These are phyloP conservation scores for Chytriomyces sp. DNA, from an alignment of 192 early-diverging fungal genomes.

Conservation along the genomic window DNA sequence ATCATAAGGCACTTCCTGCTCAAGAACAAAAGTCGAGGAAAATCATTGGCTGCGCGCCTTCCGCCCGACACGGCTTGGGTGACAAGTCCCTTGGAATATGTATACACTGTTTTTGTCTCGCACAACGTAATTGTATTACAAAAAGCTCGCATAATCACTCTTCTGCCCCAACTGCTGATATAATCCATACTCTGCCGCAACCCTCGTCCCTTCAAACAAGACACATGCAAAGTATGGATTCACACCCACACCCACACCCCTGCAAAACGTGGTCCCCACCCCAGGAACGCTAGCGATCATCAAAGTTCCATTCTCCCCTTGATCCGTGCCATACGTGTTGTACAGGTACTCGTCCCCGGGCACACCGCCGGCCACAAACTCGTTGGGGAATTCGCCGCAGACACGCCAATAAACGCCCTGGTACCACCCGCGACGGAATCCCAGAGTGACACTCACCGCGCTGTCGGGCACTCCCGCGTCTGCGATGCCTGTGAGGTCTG, in stretches of 20 bases:
- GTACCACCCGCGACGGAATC: conserved; percentile 13
- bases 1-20: background rate
- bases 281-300: conserved; percentile 20
- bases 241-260: conserved; percentile 1
- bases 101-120: no score
- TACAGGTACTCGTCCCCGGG: conserved; percentile 21
- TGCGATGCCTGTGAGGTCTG: background rate
- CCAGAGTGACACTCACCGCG: background rate
- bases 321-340: conserved; percentile 2
- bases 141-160: conserved; percentile 10
- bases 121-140: background rate
- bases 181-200: conserved; percentile 8
- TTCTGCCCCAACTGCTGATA: conserved; percentile 15
- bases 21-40: background rate
- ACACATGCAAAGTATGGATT: conserved; percentile 29
- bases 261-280: conserved; percentile 8
- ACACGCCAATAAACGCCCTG: conserved; percentile 14
- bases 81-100: no score
- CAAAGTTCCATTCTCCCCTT: conserved; percentile 8
- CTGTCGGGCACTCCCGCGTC: background rate
- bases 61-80: no score
- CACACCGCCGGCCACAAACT: conserved; percentile 25
- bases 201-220: background rate
- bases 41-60: no score
- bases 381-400: conserved; percentile 8